These are phyloP conservation scores for Triticum aestivum DNA, from an alignment of 176 grass and related monocot species.

Conservation along the genomic window DNA sequence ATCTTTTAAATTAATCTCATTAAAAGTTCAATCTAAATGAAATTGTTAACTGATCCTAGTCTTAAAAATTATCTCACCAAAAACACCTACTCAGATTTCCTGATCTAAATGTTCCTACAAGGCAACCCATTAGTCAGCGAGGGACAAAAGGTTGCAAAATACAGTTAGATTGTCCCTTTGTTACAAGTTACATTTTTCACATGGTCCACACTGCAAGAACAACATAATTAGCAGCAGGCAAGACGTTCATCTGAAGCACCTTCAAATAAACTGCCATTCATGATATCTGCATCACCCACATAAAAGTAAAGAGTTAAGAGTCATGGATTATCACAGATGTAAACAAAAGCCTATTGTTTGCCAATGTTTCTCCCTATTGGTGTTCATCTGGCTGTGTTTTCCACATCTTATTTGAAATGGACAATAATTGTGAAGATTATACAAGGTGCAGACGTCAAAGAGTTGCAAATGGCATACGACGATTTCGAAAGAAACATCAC, in stretches of 20 bases:
- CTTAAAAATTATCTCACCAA: too few relatives aligned
- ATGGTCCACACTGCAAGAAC: not conserved
- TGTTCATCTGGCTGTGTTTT: not conserved
- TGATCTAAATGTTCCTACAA: not conserved
- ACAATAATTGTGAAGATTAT: not conserved
- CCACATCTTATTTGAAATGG: too few relatives aligned
- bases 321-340: not conserved
- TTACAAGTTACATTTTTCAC: not conserved
- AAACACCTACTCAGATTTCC: too few relatives aligned
- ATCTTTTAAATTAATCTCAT: too few relatives aligned
- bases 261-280: not conserved
- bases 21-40: too few relatives aligned
- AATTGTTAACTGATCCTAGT: too few relatives aligned
- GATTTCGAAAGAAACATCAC: not conserved
- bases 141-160: not conserved
- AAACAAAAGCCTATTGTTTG: not conserved
- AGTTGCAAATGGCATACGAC: not conserved
- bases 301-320: not conserved
- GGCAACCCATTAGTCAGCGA: not conserved
- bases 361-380: not conserved
- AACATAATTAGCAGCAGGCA: not conserved
- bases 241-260: not conserved
- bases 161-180: not conserved
- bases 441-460: not conserved
- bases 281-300: slow-evolving; percentile 29